Conservation (phyloP, 352 stramenopile genomes). For the Aphanomyces cochlioides region DNA sequence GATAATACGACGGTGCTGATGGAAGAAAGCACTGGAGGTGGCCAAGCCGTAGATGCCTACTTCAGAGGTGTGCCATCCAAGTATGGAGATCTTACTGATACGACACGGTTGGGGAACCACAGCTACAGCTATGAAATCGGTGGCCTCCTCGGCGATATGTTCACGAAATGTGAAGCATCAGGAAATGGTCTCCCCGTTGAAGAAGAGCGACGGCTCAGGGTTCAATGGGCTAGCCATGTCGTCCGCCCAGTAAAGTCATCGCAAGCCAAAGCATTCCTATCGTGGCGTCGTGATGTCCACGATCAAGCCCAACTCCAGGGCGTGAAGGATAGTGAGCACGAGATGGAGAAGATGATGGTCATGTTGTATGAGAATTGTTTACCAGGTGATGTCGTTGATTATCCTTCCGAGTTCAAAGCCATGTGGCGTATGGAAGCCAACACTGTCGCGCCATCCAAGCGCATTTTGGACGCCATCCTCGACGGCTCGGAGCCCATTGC, state of each 20-base stretch:
- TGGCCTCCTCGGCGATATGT: constrained; percentile 41
- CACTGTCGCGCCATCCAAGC: constrained; percentile 39
- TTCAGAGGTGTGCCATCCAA: constrained; percentile 31
- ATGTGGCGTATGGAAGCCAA: constrained; percentile 39
- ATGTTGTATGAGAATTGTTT: constrained; percentile 54
- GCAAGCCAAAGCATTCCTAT: neutral
- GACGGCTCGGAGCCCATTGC: constrained; percentile 16
- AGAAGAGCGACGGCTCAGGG: constrained; percentile 1
- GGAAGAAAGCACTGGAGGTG: neutral
- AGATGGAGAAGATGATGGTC: constrained; percentile 53
- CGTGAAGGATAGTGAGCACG: constrained; percentile 38
- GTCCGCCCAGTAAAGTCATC: neutral
- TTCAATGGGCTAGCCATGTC: neutral
- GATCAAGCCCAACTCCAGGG: constrained; percentile 6
- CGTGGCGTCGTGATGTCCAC: constrained; percentile 14
- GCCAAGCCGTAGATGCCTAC: constrained; percentile 17
- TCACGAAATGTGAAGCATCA: constrained; percentile 38
- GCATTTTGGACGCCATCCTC: constrained; percentile 44
- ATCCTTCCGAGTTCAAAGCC: constrained; percentile 43
- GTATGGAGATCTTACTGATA: constrained; percentile 48
- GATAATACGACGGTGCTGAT: constrained; percentile 9
- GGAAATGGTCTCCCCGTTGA: neutral
- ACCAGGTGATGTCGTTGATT: constrained; percentile 40
- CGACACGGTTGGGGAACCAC: constrained; percentile 42
- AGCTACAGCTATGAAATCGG: constrained; percentile 28